Base-by-base conservation (phyloP, 2,329 filamentous ascomycete species). In the Helotiales sp. region DNA sequence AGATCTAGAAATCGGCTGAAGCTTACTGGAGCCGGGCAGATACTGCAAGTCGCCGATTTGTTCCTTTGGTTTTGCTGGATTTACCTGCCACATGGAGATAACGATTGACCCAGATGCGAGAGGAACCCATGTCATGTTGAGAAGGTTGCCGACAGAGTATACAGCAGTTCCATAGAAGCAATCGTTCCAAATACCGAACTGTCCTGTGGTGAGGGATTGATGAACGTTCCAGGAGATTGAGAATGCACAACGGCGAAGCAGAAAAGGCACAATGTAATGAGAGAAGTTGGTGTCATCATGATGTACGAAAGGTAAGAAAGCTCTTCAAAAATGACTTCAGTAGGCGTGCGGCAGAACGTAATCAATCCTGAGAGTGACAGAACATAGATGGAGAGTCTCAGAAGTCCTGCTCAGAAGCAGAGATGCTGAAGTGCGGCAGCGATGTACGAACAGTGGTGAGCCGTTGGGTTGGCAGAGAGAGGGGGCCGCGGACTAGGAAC, bases 101-200 rank as follows among this genome's bases (percentile, higher is more conserved):
- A 17, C 15, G 5, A 13, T 57, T 13, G 20, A 24, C 6, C 54
- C 30, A 37, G 30, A 40, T 13, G 11, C 30, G 6, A 40, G 32
- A 40, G 54, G 54, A 37, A 40, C 32, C 30, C 54, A 57, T 37
- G 54, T 57, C 40, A 57, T 40, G 32, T 57, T 57, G 30, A 57
- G 54, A 57, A 57, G 30, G n/a, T 57, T 57, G 20, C 34, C 34
- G 54, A 40, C 54, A 7, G 32, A 24, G 54, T 57, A 57, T 6
- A 57, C 20, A 22, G 54, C 30, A 8, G n/a, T 40, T 37, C 34
- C 32, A 8, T 10, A 22, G 13, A 57, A 20, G 5, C 30, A 20
- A 57, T 15, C 10, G 17, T 26, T 52, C 22, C 43, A 17, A 26
- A n/a, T 22, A 22, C 54, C 54, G 22, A 37, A 24, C 6, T 6